phyloP scores from a whole-genome alignment of 2,329 filamentous ascomycete species.

The Apiospora saccharicola region DNA sequence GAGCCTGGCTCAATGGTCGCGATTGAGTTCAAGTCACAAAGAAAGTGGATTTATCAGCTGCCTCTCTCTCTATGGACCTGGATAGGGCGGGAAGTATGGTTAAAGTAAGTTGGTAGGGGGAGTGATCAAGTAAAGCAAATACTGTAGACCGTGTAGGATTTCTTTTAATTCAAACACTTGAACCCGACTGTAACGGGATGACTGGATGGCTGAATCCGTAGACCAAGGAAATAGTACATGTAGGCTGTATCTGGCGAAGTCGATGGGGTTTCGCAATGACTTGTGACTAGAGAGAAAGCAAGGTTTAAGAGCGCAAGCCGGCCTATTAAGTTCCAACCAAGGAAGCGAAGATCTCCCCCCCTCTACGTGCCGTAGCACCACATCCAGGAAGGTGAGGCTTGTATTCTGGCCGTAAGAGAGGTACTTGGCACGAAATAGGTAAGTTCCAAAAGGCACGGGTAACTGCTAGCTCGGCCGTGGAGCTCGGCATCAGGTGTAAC shows the following conservation, averaged over 20 bases:
- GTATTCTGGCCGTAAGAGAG: neutral
- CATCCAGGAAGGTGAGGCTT: conserved; percentile 2
- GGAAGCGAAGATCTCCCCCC: conserved; percentile 13
- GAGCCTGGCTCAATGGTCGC: conserved; percentile 1
- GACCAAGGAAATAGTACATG: neutral
- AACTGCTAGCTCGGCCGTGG: neutral
- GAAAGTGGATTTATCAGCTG: neutral
- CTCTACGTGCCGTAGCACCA: neutral
- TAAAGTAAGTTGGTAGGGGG: neutral
- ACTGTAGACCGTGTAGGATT: neutral
- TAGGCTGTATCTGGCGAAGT: neutral
- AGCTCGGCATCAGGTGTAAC: neutral
- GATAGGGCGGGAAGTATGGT: neutral
- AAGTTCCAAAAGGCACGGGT: neutral
- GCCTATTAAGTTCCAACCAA: conserved; percentile 6
- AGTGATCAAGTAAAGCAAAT: neutral
- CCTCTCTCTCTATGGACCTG: neutral
- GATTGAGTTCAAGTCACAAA: conserved; percentile 18
- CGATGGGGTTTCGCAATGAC: conserved; percentile 1
- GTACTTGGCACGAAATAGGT: conserved; percentile 1
- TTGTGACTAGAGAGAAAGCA: neutral
- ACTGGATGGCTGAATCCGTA: neutral
- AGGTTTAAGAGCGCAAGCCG: conserved; percentile 7
- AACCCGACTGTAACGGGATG: neutral
- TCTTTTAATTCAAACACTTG: conserved; percentile 2